A percentile compares a stretch with the other conserved stretches of the same genome.
These are phyloP conservation scores for Tolypocladium ovalisporum DNA, from an alignment of 2,329 filamentous ascomycete species.

Conservation along the genomic window DNA sequence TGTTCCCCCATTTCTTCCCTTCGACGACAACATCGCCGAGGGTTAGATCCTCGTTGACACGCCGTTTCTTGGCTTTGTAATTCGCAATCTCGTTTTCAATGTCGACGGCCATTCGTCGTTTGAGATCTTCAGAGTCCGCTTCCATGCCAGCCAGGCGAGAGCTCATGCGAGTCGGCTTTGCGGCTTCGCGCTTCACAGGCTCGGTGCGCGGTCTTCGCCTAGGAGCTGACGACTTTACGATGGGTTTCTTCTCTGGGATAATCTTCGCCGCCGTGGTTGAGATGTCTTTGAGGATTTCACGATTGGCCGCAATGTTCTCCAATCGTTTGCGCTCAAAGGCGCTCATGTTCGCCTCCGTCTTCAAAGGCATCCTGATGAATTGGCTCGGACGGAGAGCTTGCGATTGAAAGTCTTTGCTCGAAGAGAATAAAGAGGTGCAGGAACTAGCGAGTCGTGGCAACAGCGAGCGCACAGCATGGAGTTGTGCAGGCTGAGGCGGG, in stretches of 20 bases:
- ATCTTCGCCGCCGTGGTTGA: slow-evolving; percentile 59
- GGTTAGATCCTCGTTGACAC: slow-evolving; percentile 48
- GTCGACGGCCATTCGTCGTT: slow-evolving; percentile 42
- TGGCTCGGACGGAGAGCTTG: too few species aligned
- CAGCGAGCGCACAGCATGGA: neutral
- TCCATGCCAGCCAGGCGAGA: slow-evolving; percentile 46
- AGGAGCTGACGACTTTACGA: slow-evolving; percentile 28
- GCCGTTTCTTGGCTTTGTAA: slow-evolving; percentile 45
- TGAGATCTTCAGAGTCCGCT: slow-evolving; percentile 33
- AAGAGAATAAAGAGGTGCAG: too few species aligned
- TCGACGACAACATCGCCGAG: slow-evolving; percentile 71
- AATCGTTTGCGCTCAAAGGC: slow-evolving; percentile 78
- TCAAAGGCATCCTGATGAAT: slow-evolving; percentile 30
- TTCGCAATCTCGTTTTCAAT: slow-evolving; percentile 27
- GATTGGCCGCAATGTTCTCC: slow-evolving; percentile 79
- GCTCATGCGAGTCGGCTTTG: slow-evolving; percentile 44
- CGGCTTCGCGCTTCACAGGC: slow-evolving; percentile 33
- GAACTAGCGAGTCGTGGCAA: too few species aligned
- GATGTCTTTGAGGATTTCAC: slow-evolving; percentile 68
- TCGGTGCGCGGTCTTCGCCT: slow-evolving; percentile 22
- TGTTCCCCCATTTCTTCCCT: slow-evolving; percentile 63
- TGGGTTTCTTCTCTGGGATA: slow-evolving; percentile 45
- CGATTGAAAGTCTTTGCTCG: too few species aligned
- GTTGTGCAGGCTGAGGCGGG: neutral
- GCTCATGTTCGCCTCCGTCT: slow-evolving; percentile 46